Evolutionary conservation across 352 stramenopile species (phyloP).

Genomic region (Pythium coloratum): DNA sequence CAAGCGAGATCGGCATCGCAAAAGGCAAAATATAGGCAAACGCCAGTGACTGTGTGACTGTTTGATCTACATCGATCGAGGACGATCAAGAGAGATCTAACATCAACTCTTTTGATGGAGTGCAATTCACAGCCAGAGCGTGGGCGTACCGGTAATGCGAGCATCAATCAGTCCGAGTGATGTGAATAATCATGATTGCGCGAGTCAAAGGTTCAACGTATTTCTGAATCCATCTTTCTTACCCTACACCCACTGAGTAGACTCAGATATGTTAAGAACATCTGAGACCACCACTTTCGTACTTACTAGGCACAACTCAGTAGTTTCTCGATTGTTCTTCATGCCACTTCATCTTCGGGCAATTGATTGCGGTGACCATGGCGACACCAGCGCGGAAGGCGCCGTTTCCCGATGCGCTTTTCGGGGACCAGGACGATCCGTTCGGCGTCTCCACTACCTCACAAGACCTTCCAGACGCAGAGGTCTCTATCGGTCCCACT

Average conservation of each 20-base stretch:
- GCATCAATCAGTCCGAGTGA: background rate
- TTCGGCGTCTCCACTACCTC: conserved; percentile 2
- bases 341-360: conserved; percentile 21
- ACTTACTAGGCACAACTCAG: conserved; percentile 4
- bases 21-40: background rate
- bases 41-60: background rate
- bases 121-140: background rate
- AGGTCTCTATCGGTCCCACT: background rate
- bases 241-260: background rate
- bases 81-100: background rate
- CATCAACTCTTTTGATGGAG: background rate
- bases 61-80: too few relatives aligned
- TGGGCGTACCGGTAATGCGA: background rate
- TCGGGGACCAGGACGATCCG: conserved; percentile 9
- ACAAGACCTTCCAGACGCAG: background rate
- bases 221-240: background rate
- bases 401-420: conserved; percentile 9
- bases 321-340: conserved; percentile 21
- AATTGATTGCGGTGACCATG: conserved; percentile 2
- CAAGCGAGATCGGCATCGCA: background rate
- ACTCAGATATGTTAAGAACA: background rate
- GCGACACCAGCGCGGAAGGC: background rate
- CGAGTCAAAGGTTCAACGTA: background rate
- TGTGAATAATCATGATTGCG: background rate
- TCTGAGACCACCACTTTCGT: conserved; percentile 1